Percentiles rank a stretch among this genome's conserved stretches.
Conservation (phyloP, 2,329 filamentous ascomycete species). For the Trichoderma afroharzianum region DNA sequence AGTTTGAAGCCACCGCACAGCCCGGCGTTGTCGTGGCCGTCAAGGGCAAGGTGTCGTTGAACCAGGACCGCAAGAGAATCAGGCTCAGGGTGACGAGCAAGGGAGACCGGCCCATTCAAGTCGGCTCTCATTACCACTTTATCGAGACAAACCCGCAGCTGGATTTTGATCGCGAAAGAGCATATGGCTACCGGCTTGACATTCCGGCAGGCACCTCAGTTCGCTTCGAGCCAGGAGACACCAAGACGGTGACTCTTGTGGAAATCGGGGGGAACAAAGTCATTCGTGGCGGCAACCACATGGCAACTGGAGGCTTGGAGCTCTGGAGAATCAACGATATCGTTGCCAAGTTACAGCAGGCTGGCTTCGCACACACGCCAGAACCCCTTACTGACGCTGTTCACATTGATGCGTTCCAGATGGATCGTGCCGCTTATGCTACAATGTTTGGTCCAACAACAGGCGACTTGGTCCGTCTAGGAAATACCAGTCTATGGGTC, state of each 20-base stretch:
- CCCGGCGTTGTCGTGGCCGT: slow-evolving; percentile 77
- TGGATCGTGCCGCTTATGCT: slow-evolving; percentile 76
- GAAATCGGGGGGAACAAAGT: slow-evolving; percentile 78
- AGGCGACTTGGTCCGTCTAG: slow-evolving; percentile 79
- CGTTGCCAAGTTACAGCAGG: slow-evolving; percentile 60
- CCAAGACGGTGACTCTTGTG: slow-evolving; percentile 83
- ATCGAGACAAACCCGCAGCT: slow-evolving; percentile 90
- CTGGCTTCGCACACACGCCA: slow-evolving; percentile 73
- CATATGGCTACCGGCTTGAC: slow-evolving; percentile 84
- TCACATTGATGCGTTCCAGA: slow-evolving; percentile 59
- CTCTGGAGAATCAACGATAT: slow-evolving; percentile 61
- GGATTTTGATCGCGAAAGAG: slow-evolving; percentile 76
- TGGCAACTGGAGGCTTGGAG: slow-evolving; percentile 73
- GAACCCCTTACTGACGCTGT: slow-evolving; percentile 56
- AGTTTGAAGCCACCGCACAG: slow-evolving; percentile 63
- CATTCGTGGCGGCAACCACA: slow-evolving; percentile 78
- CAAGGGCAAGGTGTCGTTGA: slow-evolving; percentile 66
- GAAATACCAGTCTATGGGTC: slow-evolving; percentile 84
- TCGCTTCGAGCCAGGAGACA: slow-evolving; percentile 90
- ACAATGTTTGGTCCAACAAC: slow-evolving; percentile 92
- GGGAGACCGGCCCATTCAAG: slow-evolving; percentile 87
- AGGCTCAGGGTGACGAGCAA: slow-evolving; percentile 75
- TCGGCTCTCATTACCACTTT: slow-evolving; percentile 95
- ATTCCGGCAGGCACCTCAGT: slow-evolving; percentile 89
- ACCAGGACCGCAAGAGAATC: slow-evolving; percentile 69